Base-by-base conservation (phyloP, 305 asterid species). In the Vinca major region DNA sequence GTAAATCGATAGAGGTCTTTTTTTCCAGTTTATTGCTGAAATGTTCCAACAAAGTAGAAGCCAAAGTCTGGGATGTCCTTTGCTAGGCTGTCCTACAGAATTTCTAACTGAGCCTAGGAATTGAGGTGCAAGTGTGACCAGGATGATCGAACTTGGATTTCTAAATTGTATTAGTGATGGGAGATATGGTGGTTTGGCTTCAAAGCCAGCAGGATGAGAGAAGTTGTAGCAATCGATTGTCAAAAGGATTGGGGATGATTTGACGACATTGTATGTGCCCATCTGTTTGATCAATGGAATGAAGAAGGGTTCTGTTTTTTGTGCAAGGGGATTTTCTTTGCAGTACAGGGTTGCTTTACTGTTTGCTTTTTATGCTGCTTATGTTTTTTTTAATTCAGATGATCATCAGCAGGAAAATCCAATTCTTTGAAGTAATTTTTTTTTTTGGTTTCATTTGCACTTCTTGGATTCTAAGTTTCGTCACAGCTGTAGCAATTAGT, bases 1-100 rank as follows among this genome's bases (percentile, higher is more conserved):
- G 88, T 89, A 79, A 90, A 85, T 82, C 86, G 77, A 60, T 85
- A 75, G 77, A 69, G 54, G 65, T 71, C n/a, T 57, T 62, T 47
- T 66, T 37, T 66, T 48, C 71, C 65, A 63, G 73, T 81, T 67
- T 19, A 41, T 62, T 60, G 62, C 16, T 56, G 62, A 48, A 56
- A 39, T 5, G 21, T 63, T 63, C 9, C 67, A 47, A 12, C 36
- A 41, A 48, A 58, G 50, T 8, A 49, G 68, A 70, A 52, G 71
- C 75, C 68, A 39, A 67, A 45, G n/a, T 19, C 64, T 68, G 49
- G 45, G 57, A 51, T 64, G 54, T 50, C 60, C 21, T 52, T 47
- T 53, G 4, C 41, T 60, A 53, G 63, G 48, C 14, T 67, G 65
- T 60, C 53, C 36, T 11, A 51, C 50, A 53, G 75, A 63, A 50